Evolutionary conservation across 1,284 basidiomycete genomes (phyloP), one percentile per base, ranked within the genome.

Genomic region (Sutorius eximius): DNA sequence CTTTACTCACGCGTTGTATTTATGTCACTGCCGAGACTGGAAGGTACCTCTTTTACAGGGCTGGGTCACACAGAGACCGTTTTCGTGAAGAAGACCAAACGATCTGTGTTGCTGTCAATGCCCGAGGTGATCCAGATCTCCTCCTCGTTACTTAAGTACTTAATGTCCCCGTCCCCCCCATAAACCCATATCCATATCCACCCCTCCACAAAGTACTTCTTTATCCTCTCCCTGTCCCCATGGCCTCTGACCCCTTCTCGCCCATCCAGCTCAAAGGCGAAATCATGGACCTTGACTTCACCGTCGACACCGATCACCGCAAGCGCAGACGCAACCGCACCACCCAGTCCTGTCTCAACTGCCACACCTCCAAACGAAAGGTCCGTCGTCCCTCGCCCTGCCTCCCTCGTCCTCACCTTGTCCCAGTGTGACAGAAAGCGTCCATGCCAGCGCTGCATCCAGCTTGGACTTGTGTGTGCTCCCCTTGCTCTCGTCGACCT

Each of bases 281-380:
- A 68, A 76, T 83, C 59, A 82, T 86, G 80, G 85, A 86, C 71
- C 77, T 86, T 47, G 85, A 86, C 64, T 82, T 86, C 70, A 80
- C 80, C 59, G 69, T 83, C 52, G 85, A 86, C 66, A 83, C 82
- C 8, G 84, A 86, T 73, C 84, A 86, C 63, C 81, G 83, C 51
- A 83, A 83, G 67, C 82, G 86, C 60, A 81, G 92, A 67, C 82
- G 92, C 66, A 95, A 95, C 75, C 80, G 93, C 67, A 93, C 91
- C 38, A 94, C 92, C 8, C 87, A 93, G 75, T 85, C 82, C 22
- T 95, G 92, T 70, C 79, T 95, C 53, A 93, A 94, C 65, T 95
- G 92, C 73, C 93, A 95, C 72, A 93, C 91, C 47, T 93, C 93
- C 53, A 95, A 95, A 75, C 79, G 92, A 66, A 95, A 93, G 81